Evolutionary conservation across 805 yeast genomes (phyloP).

Genomic region (Schwanniomyces occidentalis): DNA sequence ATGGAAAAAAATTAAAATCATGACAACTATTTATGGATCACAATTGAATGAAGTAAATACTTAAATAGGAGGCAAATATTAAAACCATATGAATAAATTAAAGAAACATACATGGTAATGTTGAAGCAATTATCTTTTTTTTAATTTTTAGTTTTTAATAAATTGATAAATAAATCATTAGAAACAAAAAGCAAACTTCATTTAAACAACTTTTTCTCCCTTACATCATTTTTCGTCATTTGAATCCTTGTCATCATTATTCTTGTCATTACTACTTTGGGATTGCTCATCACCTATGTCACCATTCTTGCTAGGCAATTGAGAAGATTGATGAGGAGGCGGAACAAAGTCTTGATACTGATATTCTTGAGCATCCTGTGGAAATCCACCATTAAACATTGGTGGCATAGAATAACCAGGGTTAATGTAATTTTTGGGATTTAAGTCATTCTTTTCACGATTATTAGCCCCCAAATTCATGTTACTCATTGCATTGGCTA

Average conservation of each 20-base stretch:
- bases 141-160: too few species aligned
- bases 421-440: slow-evolving; percentile 9
- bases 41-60: too few species aligned
- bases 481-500: slow-evolving; percentile 13
- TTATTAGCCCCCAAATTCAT: slow-evolving; percentile 11
- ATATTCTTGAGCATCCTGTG: slow-evolving; percentile 15
- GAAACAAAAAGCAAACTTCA: too few species aligned
- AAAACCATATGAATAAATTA: too few species aligned
- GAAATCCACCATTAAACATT: slow-evolving; percentile 14
- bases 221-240: slow-evolving; percentile 2
- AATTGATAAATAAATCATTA: too few species aligned
- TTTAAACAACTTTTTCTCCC: too few species aligned
- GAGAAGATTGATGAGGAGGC: slow-evolving; percentile 9
- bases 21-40: too few species aligned
- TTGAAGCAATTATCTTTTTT: too few species aligned
- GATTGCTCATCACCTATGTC: slow-evolving; percentile 5
- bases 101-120: too few species aligned
- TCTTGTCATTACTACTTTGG: slow-evolving; percentile 1
- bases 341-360: slow-evolving; percentile 17
- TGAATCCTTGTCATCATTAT: slow-evolving; percentile 2
- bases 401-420: slow-evolving; percentile 15
- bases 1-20: too few species aligned
- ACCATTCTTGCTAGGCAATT: slow-evolving; percentile 3
- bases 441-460: slow-evolving; percentile 4
- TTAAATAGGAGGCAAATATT: too few species aligned